These are phyloP conservation scores for Blastomyces emzantsi DNA, from an alignment of 2,329 filamentous ascomycete species.

Conservation along the genomic window DNA sequence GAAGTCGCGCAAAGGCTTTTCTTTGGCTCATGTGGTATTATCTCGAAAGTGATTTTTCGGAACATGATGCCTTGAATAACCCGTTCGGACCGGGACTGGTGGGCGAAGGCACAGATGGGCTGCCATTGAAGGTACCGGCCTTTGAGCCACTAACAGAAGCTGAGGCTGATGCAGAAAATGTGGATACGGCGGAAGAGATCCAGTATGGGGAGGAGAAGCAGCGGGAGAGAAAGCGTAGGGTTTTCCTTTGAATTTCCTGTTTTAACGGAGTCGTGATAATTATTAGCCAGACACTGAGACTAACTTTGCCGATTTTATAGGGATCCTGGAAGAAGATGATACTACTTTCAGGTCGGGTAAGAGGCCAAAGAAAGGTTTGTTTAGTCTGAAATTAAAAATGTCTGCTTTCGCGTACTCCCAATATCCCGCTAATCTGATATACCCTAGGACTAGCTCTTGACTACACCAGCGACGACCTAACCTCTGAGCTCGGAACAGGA, in stretches of 20 bases:
- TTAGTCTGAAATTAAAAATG: background rate
- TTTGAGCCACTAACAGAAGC: slow-evolving; percentile 42
- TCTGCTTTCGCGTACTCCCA: background rate
- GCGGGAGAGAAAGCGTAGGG: slow-evolving; percentile 39
- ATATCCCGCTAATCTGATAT: background rate
- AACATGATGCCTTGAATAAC: slow-evolving; percentile 79
- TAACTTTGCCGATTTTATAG: slow-evolving; percentile 20
- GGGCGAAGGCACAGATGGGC: slow-evolving; percentile 34
- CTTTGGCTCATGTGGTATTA: slow-evolving; percentile 99
- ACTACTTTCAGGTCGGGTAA: slow-evolving; percentile 36
- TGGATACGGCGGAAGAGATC: slow-evolving; percentile 41
- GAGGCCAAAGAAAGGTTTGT: slow-evolving; percentile 36
- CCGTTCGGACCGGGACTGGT: slow-evolving; percentile 61
- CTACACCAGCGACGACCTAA: background rate
- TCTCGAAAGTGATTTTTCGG: slow-evolving; percentile 86
- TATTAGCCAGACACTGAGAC: background rate
- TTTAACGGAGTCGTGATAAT: background rate
- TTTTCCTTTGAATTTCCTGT: background rate
- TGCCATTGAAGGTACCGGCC: slow-evolving; percentile 40
- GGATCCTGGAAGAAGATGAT: slow-evolving; percentile 42
- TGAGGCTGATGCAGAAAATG: slow-evolving; percentile 43
- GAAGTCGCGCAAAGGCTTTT: slow-evolving; percentile 77
- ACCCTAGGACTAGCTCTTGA: background rate
- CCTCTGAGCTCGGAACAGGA: slow-evolving; percentile 12
- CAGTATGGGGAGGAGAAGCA: slow-evolving; percentile 42